Evolutionary conservation across 768 basidiomycete genomes (phyloP).

Genomic region (Xanthoconium stramineum): DNA sequence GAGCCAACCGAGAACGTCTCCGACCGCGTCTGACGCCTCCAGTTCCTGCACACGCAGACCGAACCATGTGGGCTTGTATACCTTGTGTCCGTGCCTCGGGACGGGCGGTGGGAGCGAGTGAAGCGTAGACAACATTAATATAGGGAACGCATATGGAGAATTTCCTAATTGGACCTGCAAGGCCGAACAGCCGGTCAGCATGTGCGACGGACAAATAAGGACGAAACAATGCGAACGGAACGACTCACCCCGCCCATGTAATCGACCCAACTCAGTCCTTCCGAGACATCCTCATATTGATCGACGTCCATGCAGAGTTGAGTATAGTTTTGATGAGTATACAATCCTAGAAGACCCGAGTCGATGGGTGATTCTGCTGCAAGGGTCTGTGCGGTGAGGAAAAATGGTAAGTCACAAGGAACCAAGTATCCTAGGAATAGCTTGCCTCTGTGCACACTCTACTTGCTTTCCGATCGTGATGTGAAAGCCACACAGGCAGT

Average conservation of each 20-base stretch:
- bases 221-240: not conserved
- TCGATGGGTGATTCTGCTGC: conserved; percentile 89
- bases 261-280: conserved; percentile 78
- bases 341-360: conserved; percentile 81
- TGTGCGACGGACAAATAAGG: not conserved
- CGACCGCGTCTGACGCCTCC: conserved; percentile 58
- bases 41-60: conserved; percentile 54
- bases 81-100: conserved; percentile 69
- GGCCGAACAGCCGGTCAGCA: not conserved
- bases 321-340: conserved; percentile 92
- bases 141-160: conserved; percentile 79
- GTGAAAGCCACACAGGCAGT: conserved; percentile 56
- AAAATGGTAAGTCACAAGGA: not conserved
- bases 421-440: not conserved
- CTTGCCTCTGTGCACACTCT: conserved; percentile 75
- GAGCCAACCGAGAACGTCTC: conserved; percentile 57
- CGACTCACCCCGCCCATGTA: conserved; percentile 55
- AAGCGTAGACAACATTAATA: conserved; percentile 77
- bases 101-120: conserved; percentile 88
- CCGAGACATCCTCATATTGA: conserved; percentile 64
- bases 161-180: conserved; percentile 60
- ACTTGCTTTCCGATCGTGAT: conserved; percentile 64
- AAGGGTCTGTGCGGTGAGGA: conserved; percentile 44
- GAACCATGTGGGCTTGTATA: conserved; percentile 87
- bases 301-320: conserved; percentile 80